Percentiles rank a stretch among this genome's conserved stretches.
phyloP scores from a whole-genome alignment of 1,284 basidiomycete species.

The Sporisorium graminicola region DNA sequence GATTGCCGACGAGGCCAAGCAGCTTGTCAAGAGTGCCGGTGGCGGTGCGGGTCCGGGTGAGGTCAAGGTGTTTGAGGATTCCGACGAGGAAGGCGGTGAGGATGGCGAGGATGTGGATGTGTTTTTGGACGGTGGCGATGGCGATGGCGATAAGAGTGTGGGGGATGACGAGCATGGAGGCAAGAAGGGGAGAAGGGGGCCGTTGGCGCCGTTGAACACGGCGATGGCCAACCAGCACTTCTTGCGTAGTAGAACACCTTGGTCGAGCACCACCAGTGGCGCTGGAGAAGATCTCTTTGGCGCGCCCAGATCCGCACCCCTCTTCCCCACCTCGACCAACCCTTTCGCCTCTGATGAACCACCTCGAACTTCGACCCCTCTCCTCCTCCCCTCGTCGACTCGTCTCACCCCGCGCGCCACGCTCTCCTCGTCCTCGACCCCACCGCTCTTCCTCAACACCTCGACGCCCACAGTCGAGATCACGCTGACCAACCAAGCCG shows the following conservation, averaged over 20 bases:
- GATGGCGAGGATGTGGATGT: constrained; percentile 4
- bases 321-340: constrained; percentile 24
- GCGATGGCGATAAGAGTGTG: constrained; percentile 2
- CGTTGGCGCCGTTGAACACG: constrained; percentile 49
- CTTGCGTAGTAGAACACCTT: constrained; percentile 14
- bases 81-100: constrained; percentile 14
- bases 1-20: constrained; percentile 61
- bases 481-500: constrained; percentile 34
- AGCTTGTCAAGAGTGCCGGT: constrained; percentile 33
- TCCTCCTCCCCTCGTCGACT: constrained; percentile 10
- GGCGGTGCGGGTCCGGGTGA: neutral
- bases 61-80: constrained; percentile 29
- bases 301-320: constrained; percentile 53
- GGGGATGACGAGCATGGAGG: neutral
- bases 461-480: constrained; percentile 19
- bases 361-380: constrained; percentile 24
- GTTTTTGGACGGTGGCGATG: constrained; percentile 8
- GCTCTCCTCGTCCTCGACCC: neutral
- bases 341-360: constrained; percentile 7
- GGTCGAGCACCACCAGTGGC: neutral
- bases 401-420: constrained; percentile 5
- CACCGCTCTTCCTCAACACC: constrained; percentile 1
- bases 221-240: constrained; percentile 47
- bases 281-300: neutral
- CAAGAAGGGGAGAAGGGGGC: neutral